Percentiles rank a stretch among this genome's conserved stretches.
These are phyloP conservation scores for Lumnitzera racemosa DNA, from an alignment of 345 rosid genomes.

Conservation along the genomic window DNA sequence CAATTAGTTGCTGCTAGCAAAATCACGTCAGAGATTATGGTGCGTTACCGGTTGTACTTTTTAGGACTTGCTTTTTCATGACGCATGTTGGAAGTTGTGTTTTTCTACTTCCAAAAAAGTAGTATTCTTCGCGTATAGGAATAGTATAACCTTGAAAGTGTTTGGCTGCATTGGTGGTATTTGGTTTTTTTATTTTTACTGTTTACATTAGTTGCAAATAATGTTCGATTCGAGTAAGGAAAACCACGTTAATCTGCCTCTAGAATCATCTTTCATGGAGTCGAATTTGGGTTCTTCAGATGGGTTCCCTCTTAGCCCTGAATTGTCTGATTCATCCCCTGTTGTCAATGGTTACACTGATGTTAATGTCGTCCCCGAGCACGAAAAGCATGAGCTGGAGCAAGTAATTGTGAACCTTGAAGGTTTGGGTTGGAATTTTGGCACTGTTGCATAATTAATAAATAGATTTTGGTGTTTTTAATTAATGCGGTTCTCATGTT, in stretches of 20 bases:
- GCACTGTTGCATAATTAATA: not conserved
- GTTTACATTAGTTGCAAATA: conserved; percentile 19
- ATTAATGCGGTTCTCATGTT: not conserved
- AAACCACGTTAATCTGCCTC: conserved; percentile 24
- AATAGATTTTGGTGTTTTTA: too few species aligned
- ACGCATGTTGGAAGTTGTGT: not conserved
- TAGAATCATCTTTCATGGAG: conserved; percentile 24
- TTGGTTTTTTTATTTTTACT: not conserved
- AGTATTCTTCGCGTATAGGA: conserved; percentile 10
- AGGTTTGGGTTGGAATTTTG: conserved; percentile 25
- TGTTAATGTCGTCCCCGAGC: conserved; percentile 77
- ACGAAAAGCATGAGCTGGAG: conserved; percentile 56
- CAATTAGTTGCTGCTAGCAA: too few species aligned
- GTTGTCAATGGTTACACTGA: conserved; percentile 41
- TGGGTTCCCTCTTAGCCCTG: conserved; percentile 24
- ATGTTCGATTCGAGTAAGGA: conserved; percentile 29
- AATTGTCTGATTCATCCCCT: conserved; percentile 34
- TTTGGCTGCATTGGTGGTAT: conserved; percentile 4
- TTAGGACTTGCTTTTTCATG: conserved; percentile 4
- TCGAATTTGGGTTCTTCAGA: conserved; percentile 21
- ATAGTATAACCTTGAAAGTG: conserved; percentile 12
- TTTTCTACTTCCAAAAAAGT: not conserved
- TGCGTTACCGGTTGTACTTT: too few species aligned
- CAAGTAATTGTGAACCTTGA: conserved; percentile 43
- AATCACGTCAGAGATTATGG: too few species aligned